phyloP scores from a whole-genome alignment of 495 filamentous ascomycete species.

The Podospora didyma region DNA sequence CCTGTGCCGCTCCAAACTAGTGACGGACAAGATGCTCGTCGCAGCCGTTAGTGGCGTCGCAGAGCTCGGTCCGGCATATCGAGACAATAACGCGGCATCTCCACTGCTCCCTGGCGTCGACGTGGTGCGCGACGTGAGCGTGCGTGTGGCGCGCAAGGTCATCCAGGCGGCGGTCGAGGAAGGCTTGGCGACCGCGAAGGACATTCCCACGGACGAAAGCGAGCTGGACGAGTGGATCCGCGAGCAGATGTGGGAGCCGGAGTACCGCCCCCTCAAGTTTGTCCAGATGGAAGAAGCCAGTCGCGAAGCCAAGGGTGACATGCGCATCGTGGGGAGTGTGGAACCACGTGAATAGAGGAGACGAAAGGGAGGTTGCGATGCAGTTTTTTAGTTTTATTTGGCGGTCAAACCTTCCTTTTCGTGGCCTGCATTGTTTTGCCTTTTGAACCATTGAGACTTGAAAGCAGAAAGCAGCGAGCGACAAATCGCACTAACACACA shows the following conservation, averaged over 20 bases:
- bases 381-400: neutral
- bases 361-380: neutral
- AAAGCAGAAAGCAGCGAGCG: too few relatives aligned
- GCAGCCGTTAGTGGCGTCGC: slow-evolving; percentile 73
- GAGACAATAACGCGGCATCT: slow-evolving; percentile 28
- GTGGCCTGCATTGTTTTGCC: too few relatives aligned
- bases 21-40: slow-evolving; percentile 79
- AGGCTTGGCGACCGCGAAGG: slow-evolving; percentile 56
- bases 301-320: slow-evolving; percentile 55
- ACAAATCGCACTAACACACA: too few relatives aligned
- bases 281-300: slow-evolving; percentile 49
- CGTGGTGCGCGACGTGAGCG: slow-evolving; percentile 69
- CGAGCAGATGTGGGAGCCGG: slow-evolving; percentile 87
- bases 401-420: too few relatives aligned
- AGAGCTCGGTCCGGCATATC: slow-evolving; percentile 61
- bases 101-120: slow-evolving; percentile 74
- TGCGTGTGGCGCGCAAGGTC: slow-evolving; percentile 75
- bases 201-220: slow-evolving; percentile 54
- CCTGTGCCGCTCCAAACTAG: slow-evolving; percentile 54
- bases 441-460: too few relatives aligned
- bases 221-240: slow-evolving; percentile 76
- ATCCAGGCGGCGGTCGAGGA: slow-evolving; percentile 68
- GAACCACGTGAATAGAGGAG: neutral
- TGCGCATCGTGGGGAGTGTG: slow-evolving; percentile 45
- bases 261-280: slow-evolving; percentile 60